Conservation (phyloP, 2,329 filamentous ascomycete species). For the Hymenoscyphus infarciens region DNA sequence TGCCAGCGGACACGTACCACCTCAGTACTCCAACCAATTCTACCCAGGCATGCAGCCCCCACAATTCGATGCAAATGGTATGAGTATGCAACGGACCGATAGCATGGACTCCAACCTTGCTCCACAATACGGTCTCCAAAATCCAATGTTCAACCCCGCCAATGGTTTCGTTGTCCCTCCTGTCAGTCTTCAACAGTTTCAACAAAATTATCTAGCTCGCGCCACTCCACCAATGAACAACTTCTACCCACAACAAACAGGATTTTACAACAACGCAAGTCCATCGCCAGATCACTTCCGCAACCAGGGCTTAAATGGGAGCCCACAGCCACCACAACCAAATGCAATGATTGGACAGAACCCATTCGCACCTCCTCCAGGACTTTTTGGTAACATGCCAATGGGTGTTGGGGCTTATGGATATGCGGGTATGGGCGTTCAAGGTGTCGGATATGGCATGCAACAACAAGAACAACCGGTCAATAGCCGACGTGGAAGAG, state of each 20-base stretch:
- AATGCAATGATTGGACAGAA: conserved; percentile 40
- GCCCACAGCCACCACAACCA: conserved; percentile 41
- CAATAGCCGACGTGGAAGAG: conserved; percentile 55
- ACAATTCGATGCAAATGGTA: conserved; percentile 48
- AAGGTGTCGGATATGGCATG: conserved; percentile 49
- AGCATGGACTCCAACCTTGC: conserved; percentile 48
- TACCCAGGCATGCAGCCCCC: conserved; percentile 47
- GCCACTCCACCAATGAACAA: conserved; percentile 51
- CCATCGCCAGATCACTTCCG: conserved; percentile 55
- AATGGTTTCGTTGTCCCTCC: conserved; percentile 47
- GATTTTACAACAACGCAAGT: conserved; percentile 49
- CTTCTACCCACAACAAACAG: conserved; percentile 51
- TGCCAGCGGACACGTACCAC: conserved; percentile 43
- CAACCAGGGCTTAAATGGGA: conserved; percentile 50
- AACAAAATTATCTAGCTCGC: conserved; percentile 55
- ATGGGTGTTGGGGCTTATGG: conserved; percentile 46
- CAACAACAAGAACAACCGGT: conserved; percentile 56
- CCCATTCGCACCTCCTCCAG: conserved; percentile 48
- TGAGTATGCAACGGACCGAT: conserved; percentile 50
- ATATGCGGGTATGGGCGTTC: conserved; percentile 45
- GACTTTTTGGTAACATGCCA: conserved; percentile 42
- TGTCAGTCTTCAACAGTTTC: conserved; percentile 54
- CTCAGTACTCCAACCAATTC: conserved; percentile 47
- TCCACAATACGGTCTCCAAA: conserved; percentile 48
- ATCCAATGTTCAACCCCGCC: conserved; percentile 48